Conservation (phyloP, 1,284 basidiomycete genomes). For the Fomitopsis schrenkii region DNA sequence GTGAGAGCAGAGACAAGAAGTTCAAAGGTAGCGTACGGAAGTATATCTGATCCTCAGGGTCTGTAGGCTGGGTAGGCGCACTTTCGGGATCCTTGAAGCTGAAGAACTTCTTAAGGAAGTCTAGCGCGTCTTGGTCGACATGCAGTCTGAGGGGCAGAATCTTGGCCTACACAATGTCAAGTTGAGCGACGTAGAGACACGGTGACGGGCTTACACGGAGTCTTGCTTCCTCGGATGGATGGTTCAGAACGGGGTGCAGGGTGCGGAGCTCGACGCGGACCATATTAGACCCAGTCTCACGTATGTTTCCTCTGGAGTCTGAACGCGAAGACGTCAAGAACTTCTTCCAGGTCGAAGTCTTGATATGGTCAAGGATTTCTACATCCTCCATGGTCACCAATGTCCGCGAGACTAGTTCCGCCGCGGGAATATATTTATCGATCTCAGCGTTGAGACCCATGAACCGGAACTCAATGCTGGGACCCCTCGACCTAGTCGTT, state of each 20-base stretch:
- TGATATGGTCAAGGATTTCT: constrained; percentile 96
- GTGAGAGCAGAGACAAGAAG: not conserved
- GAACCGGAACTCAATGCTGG: constrained; percentile 86
- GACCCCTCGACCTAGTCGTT: constrained; percentile 73
- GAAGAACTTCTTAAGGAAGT: constrained; percentile 96
- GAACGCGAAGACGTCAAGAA: constrained; percentile 85
- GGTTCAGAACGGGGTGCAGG: constrained; percentile 65
- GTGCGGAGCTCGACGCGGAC: constrained; percentile 78
- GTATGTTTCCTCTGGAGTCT: constrained; percentile 79
- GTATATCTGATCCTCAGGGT: constrained; percentile 54
- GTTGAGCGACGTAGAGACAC: not conserved
- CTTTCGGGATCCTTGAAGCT: constrained; percentile 73
- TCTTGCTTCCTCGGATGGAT: constrained; percentile 74
- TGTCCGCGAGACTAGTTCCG: constrained; percentile 59
- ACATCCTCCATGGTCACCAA: constrained; percentile 66
- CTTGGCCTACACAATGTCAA: constrained; percentile 57
- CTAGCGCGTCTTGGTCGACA: constrained; percentile 97
- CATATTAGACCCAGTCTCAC: constrained; percentile 92
- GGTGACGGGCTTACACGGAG: constrained; percentile 56
- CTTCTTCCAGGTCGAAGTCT: constrained; percentile 97
- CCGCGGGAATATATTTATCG: constrained; percentile 57
- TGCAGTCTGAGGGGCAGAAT: constrained; percentile 87
- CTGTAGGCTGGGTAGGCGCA: constrained; percentile 27
- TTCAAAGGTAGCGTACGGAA: constrained; percentile 53
- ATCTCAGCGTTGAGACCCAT: constrained; percentile 62